Base-by-base conservation (phyloP, 805 yeast species). In the Nakazawaea populi region DNA sequence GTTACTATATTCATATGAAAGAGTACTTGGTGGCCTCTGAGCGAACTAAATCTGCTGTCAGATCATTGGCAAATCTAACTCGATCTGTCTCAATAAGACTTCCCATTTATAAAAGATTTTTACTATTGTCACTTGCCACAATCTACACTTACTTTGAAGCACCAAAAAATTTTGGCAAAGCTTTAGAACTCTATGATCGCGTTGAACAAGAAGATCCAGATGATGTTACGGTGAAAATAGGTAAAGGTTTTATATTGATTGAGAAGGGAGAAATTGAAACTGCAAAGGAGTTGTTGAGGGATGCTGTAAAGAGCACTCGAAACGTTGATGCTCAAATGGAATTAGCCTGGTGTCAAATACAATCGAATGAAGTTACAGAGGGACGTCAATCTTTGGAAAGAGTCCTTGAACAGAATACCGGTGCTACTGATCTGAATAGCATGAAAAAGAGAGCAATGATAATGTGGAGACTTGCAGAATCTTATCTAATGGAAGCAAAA, bases 121-220 rank as follows among this genome's bases (percentile, higher is more conserved):
- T 88, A 27, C 71, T 85, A 7, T 75, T 89, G 37, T 73, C 79
- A 28, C 71, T 88, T 49, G 98, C 94, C 0, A 77, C 83, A 0
- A 76, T 86, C 1, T 88, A 90, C 61, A 87, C 96, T 0, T 85
- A 88, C 61, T 78, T 83, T 60, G 96, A 92, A 63, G 87, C 97
- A 0, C 99, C 98, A 9, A 89, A 89, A 65, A 87, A 92, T 66
- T 89, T 80, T 60, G 73, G 79, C 2, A 73, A 83, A 29, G 98
- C 99, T 0, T 61, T 85, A 31, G 80, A 79, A 46, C 65, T 90
- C 12, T 94, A 85, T 64, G 85, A 86, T 37, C 69, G 72, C 28
- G 80, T 90, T 3, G 70, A 89, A 29, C 55, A 54, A 14, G 59
- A 58, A 4, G 70, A 68, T 52, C 69, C 70, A 0, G 58, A 64